Percentiles rank a stretch among this genome's conserved stretches.
Evolutionary conservation across 2,329 filamentous ascomycete species (phyloP).

Genomic region (Trichophyton verrucosum): DNA sequence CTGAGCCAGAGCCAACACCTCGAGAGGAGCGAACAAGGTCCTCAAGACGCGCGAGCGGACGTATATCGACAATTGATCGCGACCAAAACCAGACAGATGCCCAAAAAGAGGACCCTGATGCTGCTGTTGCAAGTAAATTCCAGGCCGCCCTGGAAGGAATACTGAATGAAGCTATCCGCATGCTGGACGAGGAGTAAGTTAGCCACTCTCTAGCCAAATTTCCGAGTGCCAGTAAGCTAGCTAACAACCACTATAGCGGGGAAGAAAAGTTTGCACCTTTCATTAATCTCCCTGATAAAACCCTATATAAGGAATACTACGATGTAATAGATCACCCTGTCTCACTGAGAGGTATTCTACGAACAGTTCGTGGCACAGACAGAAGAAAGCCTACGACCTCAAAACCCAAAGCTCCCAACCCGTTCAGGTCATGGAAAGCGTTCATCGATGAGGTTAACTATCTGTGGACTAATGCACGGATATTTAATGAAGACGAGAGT

Average conservation of each 20-base stretch:
- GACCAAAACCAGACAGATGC: background rate
- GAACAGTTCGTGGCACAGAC: slow-evolving; percentile 60
- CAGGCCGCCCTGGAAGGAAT: slow-evolving; percentile 81
- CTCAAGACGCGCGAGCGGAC: slow-evolving; percentile 4
- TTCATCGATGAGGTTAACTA: slow-evolving; percentile 69
- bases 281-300: slow-evolving; percentile 61
- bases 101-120: slow-evolving; percentile 46
- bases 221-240: slow-evolving; percentile 13
- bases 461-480: slow-evolving; percentile 77
- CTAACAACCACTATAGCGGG: slow-evolving; percentile 33
- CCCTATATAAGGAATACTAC: slow-evolving; percentile 69
- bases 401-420: slow-evolving; percentile 40
- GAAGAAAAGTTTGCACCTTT: slow-evolving; percentile 63
- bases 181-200: slow-evolving; percentile 54
- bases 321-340: slow-evolving; percentile 68
- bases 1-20: background rate
- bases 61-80: slow-evolving; percentile 15
- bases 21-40: slow-evolving; percentile 3
- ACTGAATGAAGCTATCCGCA: slow-evolving; percentile 56
- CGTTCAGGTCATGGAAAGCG: slow-evolving; percentile 65
- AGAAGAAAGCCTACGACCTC: slow-evolving; percentile 51
- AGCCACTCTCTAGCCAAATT: slow-evolving; percentile 12
- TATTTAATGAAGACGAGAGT: slow-evolving; percentile 86
- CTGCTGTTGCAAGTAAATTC: slow-evolving; percentile 35
- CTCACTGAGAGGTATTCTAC: slow-evolving; percentile 65